A percentile compares a stretch with the other conserved stretches of the same genome.
Evolutionary conservation across 2,329 filamentous ascomycete genomes (phyloP).

Genomic region (Venturia effusa): DNA sequence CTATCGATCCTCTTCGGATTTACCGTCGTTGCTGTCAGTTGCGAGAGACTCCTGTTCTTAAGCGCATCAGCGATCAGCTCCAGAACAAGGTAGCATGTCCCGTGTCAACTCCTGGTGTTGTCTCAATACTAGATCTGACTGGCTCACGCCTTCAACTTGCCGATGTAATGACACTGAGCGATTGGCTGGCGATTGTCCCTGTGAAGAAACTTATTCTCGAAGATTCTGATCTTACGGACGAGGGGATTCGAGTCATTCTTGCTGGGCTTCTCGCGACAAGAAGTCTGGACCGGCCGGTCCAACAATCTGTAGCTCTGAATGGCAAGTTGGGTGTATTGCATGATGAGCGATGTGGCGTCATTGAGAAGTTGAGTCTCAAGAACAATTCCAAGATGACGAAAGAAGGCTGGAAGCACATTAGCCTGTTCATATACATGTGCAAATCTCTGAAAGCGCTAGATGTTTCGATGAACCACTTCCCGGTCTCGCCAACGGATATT

Average conservation of each 20-base stretch:
- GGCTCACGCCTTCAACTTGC: slow-evolving; percentile 73
- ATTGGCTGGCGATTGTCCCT: slow-evolving; percentile 89
- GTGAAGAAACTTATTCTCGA: slow-evolving; percentile 79
- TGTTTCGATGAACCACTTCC: slow-evolving; percentile 74
- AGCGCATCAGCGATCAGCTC: slow-evolving; percentile 84
- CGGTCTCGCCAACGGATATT: slow-evolving; percentile 27
- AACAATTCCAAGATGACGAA: slow-evolving; percentile 75
- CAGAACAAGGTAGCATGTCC: slow-evolving; percentile 56
- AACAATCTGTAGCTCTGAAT: slow-evolving; percentile 21
- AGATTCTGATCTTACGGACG: slow-evolving; percentile 77
- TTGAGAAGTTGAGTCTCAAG: slow-evolving; percentile 80
- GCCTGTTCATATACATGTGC: slow-evolving; percentile 82
- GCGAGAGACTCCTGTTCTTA: slow-evolving; percentile 82
- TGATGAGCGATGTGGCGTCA: slow-evolving; percentile 53
- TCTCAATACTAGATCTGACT: slow-evolving; percentile 72
- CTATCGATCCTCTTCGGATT: slow-evolving; percentile 82
- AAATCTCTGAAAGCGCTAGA: slow-evolving; percentile 78
- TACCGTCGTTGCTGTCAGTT: slow-evolving; percentile 92
- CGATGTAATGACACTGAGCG: slow-evolving; percentile 78
- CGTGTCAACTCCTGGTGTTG: slow-evolving; percentile 56
- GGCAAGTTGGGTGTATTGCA: slow-evolving; percentile 17
- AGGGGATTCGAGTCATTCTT: slow-evolving; percentile 75
- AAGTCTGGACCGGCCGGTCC: slow-evolving; percentile 41
- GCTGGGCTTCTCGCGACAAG: slow-evolving; percentile 77
- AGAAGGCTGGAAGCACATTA: slow-evolving; percentile 86